Evolutionary conservation across 805 yeast genomes (phyloP).

Genomic region (Brettanomyces custersianus): DNA sequence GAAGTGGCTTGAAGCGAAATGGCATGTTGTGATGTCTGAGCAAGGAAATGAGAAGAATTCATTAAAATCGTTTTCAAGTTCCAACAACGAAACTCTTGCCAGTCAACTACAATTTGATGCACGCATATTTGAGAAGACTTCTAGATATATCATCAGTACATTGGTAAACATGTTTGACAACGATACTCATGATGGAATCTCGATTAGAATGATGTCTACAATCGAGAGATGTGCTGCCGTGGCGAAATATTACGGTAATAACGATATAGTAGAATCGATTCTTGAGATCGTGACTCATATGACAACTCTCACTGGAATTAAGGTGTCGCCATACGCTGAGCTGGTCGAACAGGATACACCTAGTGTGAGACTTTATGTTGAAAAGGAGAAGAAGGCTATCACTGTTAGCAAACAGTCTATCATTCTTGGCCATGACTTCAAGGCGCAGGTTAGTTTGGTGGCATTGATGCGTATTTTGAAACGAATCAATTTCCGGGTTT

Average conservation of each 20-base stretch:
- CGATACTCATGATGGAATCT: conserved; percentile 84
- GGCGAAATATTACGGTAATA: conserved; percentile 54
- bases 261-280: conserved; percentile 53
- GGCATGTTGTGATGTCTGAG: conserved; percentile 62
- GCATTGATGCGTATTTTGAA: conserved; percentile 73
- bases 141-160: conserved; percentile 60
- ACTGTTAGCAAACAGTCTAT: conserved; percentile 78
- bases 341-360: conserved; percentile 34
- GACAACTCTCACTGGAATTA: conserved; percentile 50
- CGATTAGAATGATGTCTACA: conserved; percentile 79
- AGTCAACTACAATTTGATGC: conserved; percentile 52
- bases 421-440: conserved; percentile 80
- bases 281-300: conserved; percentile 58
- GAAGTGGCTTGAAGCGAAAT: conserved; percentile 81
- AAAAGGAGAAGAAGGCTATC: conserved; percentile 41
- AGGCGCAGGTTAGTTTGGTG: conserved; percentile 83
- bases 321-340: conserved; percentile 18
- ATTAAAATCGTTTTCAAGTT: conserved; percentile 7
- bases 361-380: conserved; percentile 37
- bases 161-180: conserved; percentile 72
- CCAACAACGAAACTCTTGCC: conserved; percentile 11
- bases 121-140: conserved; percentile 56
- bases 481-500: conserved; percentile 41
- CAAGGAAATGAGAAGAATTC: conserved; percentile 11
- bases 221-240: conserved; percentile 78